A percentile compares a stretch with the other conserved stretches of the same genome.
Conservation (phyloP, 225 moss, liverwort and hornwort genomes). For the Sphagnum tenellum region DNA sequence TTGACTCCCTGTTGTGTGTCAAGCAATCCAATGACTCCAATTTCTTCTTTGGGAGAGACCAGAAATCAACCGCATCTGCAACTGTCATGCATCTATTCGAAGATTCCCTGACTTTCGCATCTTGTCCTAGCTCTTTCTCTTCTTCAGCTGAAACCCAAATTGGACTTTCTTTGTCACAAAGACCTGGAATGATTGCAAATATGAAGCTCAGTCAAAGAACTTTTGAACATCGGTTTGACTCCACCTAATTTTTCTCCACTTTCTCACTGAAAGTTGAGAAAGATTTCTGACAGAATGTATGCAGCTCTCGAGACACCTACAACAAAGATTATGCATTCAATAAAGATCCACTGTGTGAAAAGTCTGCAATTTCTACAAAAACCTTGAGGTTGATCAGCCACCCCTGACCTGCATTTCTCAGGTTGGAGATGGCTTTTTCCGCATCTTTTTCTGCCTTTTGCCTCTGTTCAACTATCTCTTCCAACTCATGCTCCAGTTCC, state of each 20-base stretch:
- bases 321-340: too few relatives aligned
- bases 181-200: too few relatives aligned
- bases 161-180: background rate
- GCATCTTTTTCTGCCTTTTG: conserved; percentile 32
- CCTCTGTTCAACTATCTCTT: conserved; percentile 32
- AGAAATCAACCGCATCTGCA: conserved; percentile 9
- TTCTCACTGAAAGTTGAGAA: too few relatives aligned
- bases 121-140: conserved; percentile 27
- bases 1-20: conserved; percentile 21
- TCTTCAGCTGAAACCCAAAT: conserved; percentile 12
- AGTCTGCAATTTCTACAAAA: too few relatives aligned
- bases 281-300: too few relatives aligned
- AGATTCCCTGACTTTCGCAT: conserved; percentile 22
- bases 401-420: conserved; percentile 11
- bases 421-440: conserved; percentile 28
- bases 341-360: too few relatives aligned
- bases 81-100: conserved; percentile 13
- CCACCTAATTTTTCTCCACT: too few relatives aligned
- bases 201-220: too few relatives aligned
- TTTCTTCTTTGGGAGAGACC: conserved; percentile 12
- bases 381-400: too few relatives aligned
- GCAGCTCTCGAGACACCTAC: too few relatives aligned
- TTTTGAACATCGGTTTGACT: too few relatives aligned
- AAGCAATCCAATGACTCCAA: conserved; percentile 12
- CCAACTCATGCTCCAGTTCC: conserved; percentile 36